Evolutionary conservation across 2,329 filamentous ascomycete genomes (phyloP).

Genomic region (Alternaria burnsii): DNA sequence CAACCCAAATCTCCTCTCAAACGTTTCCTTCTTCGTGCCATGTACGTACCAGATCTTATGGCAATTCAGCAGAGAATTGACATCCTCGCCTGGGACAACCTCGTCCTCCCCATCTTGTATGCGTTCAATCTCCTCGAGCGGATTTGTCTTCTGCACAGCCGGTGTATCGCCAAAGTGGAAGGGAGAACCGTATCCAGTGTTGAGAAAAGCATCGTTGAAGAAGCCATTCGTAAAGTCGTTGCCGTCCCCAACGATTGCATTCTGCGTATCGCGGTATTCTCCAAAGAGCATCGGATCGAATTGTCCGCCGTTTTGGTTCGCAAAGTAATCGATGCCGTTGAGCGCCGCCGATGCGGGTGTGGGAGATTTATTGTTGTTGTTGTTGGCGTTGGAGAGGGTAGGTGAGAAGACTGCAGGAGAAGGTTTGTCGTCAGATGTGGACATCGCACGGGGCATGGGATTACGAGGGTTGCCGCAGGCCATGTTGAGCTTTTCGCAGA

Average conservation of each 20-base stretch:
- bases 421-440: constrained; percentile 53
- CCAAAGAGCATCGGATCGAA: constrained; percentile 94
- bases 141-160: constrained; percentile 63
- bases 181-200: constrained; percentile 78
- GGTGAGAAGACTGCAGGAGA: constrained; percentile 44
- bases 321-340: constrained; percentile 75
- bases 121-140: constrained; percentile 80
- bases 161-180: constrained; percentile 71
- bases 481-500: constrained; percentile 65
- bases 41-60: constrained; percentile 92
- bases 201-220: constrained; percentile 79
- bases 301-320: constrained; percentile 80
- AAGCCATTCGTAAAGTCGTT: constrained; percentile 72
- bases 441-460: constrained; percentile 61
- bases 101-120: constrained; percentile 75
- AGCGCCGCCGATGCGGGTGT: constrained; percentile 54
- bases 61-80: constrained; percentile 76
- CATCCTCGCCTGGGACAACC: constrained; percentile 67
- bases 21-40: too few species aligned
- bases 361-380: constrained; percentile 35
- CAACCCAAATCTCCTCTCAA: not conserved
- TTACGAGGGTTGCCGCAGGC: constrained; percentile 64
- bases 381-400: too few species aligned
- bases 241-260: constrained; percentile 74
- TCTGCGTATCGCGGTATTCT: constrained; percentile 89